A percentile compares a stretch with the other conserved stretches of the same genome.
Evolutionary conservation across 352 stramenopile species (phyloP).

Genomic region (Globisporangium alternatum): DNA sequence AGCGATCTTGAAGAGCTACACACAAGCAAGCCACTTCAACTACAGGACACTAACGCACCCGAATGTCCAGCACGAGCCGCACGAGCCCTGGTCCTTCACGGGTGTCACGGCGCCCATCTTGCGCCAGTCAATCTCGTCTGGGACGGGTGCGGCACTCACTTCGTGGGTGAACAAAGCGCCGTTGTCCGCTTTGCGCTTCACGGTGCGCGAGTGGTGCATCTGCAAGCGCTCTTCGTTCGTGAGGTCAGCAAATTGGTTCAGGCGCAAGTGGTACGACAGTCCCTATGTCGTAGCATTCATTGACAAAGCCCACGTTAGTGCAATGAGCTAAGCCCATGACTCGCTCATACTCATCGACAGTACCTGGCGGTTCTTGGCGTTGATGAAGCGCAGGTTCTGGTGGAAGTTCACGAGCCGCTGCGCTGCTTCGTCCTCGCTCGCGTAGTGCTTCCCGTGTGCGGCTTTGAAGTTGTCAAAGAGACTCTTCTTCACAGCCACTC

Average conservation of each 20-base stretch:
- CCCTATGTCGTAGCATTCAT: slow-evolving; percentile 28
- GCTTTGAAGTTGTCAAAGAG: slow-evolving; percentile 70
- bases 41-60: slow-evolving; percentile 29
- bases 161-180: slow-evolving; percentile 47
- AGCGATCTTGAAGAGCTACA: slow-evolving; percentile 5
- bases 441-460: slow-evolving; percentile 60
- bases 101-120: slow-evolving; percentile 82
- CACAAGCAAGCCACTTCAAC: neutral
- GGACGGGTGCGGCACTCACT: slow-evolving; percentile 28
- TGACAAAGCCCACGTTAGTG: neutral
- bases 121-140: slow-evolving; percentile 86
- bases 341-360: neutral
- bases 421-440: slow-evolving; percentile 36
- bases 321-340: neutral
- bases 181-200: slow-evolving; percentile 65
- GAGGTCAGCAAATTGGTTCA: slow-evolving; percentile 86
- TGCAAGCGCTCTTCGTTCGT: slow-evolving; percentile 62
- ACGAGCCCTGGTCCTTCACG: slow-evolving; percentile 91
- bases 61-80: slow-evolving; percentile 92
- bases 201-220: slow-evolving; percentile 36
- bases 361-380: slow-evolving; percentile 81
- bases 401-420: slow-evolving; percentile 70
- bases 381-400: slow-evolving; percentile 85
- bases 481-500: slow-evolving; percentile 44
- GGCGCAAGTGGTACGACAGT: slow-evolving; percentile 65